Evolutionary conservation across 768 basidiomycete genomes (phyloP), one percentile per base, ranked within the genome.

Genomic region (Leccinellum rugosiceps): DNA sequence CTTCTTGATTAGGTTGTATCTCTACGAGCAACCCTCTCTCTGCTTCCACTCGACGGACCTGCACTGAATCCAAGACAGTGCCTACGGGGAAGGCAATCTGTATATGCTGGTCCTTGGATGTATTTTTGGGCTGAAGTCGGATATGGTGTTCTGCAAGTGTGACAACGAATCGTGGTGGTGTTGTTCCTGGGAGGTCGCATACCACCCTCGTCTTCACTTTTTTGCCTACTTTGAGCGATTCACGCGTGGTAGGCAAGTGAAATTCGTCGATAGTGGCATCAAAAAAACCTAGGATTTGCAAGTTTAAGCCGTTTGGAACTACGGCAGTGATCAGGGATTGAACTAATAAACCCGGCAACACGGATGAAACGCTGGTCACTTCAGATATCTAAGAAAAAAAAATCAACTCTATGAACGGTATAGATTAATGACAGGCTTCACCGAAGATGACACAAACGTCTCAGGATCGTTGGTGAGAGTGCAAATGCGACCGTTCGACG

Each of bases 231-330:
- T 84, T 87, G 69, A 80, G 82, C 11, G 72, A 65, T 52, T 78
- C 77, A 21, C 71, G 74, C 41, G 74, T 64, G 6, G 69, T 63
- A 13, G 75, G 75, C 14, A 96, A 74, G 73, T 98, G 96, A 56
- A 88, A 81, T 34, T 84, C 78, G 66, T 97, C 94, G 25, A 90
- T 79, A 1, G 93, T 96, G 31, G 94, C 96, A 35, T 92, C 88
- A 72, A 94, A 98, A 71, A 89, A 95, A 0, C 93, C 94, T 25
- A 95, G 80, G 17, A 98, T 77, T 73, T 96, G 95, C 30, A 98
- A 75, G 68, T 90, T 91, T 32, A 98, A 75, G 17, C 97, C 97
- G 25, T 74, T 79, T 15, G 86, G 77, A 43, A 85, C 77, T 21
- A 89, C 80, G 19, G 85, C 83, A 2, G 94, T 97, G 56, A 99